Base-by-base conservation (phyloP, 768 basidiomycete genomes). In the Trametes elegans region DNA sequence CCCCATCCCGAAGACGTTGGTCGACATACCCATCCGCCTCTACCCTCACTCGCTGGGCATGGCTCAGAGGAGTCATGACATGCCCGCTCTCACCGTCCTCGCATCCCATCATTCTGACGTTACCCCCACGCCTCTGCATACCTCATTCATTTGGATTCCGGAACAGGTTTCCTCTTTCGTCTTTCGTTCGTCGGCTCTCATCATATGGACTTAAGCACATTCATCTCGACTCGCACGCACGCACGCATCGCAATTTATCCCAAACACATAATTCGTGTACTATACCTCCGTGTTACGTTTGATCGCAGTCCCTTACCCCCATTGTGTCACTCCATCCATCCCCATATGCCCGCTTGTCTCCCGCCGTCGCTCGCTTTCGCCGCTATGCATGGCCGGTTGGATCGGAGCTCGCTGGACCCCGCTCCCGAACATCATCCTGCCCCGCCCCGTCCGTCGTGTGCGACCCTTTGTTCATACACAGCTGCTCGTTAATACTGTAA, bases 1-100 rank as follows among this genome's bases (percentile, higher is more conserved):
- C 9, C 76, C 76, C 3, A 59, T 50, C 6, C 54, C 29, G 60
- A 59, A 29, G 46, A 57, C 27, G 62, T 58, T 38, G 45, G 41
- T 19, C 47, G 51, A 13, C 41, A 54, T 23, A 57, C 57, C 21
- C 59, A 58, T n/a, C 53, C 45, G n/a, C 59, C 59, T 27, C n/a
- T 71, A 67, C 49, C 57, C 23, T 57, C 79, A 73, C 21, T 79
- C 74, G 50, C 69, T 77, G 55, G 47, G 11, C 53, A 55, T 24
- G 52, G 31, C 44, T 44, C 45, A 8, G 55, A 49, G 24, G 56
- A 51, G 29, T 42, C 49, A 23, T 26, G 43, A 38, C 29, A 32
- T 11, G 16, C 28, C 35, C 10, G n/a, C 28, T 8, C n/a, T 11
- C 42, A 19, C 28, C 28, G 38, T 13, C 16, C n/a, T 41, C 19